These are phyloP conservation scores for Daldinia bambusicola DNA, from an alignment of 495 filamentous ascomycete species.

Conservation along the genomic window DNA sequence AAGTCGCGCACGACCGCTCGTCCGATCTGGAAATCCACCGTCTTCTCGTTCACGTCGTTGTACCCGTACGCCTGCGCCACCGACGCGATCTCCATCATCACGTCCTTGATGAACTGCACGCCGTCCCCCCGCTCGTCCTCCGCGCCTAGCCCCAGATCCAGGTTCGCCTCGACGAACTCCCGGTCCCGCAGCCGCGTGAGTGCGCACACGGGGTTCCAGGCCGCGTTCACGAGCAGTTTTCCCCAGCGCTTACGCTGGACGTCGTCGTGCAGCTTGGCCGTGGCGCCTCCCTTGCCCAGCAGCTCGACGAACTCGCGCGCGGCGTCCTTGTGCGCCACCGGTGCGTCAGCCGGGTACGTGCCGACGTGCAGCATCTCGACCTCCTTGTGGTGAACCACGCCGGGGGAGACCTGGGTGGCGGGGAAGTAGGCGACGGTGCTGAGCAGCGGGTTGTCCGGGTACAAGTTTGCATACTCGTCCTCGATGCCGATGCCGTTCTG, in stretches of 20 bases:
- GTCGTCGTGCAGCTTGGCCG: constrained; percentile 55
- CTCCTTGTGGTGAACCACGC: constrained; percentile 46
- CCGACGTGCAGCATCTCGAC: constrained; percentile 59
- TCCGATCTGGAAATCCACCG: constrained; percentile 52
- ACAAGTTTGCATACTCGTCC: constrained; percentile 55
- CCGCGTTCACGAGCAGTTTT: constrained; percentile 62
- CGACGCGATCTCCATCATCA: constrained; percentile 63
- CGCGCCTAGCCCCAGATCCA: constrained; percentile 1
- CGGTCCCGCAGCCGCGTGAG: constrained; percentile 57
- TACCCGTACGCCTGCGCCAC: constrained; percentile 59
- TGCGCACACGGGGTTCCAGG: constrained; percentile 65
- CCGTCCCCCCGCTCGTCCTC: constrained; percentile 36
- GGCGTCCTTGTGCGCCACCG: constrained; percentile 39
- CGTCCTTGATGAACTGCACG: constrained; percentile 49
- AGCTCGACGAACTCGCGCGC: constrained; percentile 53
- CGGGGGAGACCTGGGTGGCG: constrained; percentile 55
- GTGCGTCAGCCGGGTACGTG: constrained; percentile 54
- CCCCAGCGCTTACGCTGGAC: constrained; percentile 63
- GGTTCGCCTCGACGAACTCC: constrained; percentile 53
- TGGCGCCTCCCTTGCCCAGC: constrained; percentile 52
- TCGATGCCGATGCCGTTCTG: constrained; percentile 69
- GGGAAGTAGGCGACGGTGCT: constrained; percentile 62
- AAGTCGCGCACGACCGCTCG: constrained; percentile 47
- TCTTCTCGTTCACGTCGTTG: constrained; percentile 50
- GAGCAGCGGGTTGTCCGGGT: constrained; percentile 58